Base-by-base conservation (phyloP, 2,329 filamentous ascomycete genomes). In the Microdochium paspali region DNA sequence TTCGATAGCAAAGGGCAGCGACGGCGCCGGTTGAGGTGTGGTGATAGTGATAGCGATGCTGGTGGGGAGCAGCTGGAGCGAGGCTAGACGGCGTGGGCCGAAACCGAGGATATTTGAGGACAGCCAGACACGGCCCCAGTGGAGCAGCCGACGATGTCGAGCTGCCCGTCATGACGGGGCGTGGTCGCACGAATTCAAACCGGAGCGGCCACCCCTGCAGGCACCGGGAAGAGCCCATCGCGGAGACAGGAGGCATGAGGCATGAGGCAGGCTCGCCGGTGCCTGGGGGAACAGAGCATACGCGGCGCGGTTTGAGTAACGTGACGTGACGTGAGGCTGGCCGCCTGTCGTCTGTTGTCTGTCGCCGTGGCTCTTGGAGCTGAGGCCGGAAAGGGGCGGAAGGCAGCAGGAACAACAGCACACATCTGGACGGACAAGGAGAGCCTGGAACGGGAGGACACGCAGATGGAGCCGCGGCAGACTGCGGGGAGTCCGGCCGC, bases 101-200 rank as follows among this genome's bases (percentile, higher is more conserved):
- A 56, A 53, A 54, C 61, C 62, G 62, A 65, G 62, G 58, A 62
- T 65, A 65, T 64, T 64, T 58, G 53, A 45, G 53, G 49, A 50
- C 46, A 26, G 46, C 60, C 64, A 61, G 61, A 60, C 56, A 54
- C 48, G 50, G 52, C 53, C 54, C 56, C 56, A 53, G 49, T 53
- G 51, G n/a, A n/a, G n/a, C n/a, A n/a, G 52, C 52, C 51, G 51
- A 55, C 57, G 56, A 55, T 58, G 63, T 61, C 46, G 58, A 12
- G 44, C 45, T 45, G 51, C 49, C 54, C 52, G 51, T 53, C 55
- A 52, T 57, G 54, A 61, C 53, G 60, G 59, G 58, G 52, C 56
- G 53, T 53, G 54, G 60, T 54, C 56, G 53, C 58, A 64, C 61
- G 61, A 64, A 63, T 56, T 62, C 58, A 63, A 62, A 61, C 59